Evolutionary conservation across 495 filamentous ascomycete genomes (phyloP), one percentile per base, ranked within the genome.

Genomic region (Xylaria flabelliformis): DNA sequence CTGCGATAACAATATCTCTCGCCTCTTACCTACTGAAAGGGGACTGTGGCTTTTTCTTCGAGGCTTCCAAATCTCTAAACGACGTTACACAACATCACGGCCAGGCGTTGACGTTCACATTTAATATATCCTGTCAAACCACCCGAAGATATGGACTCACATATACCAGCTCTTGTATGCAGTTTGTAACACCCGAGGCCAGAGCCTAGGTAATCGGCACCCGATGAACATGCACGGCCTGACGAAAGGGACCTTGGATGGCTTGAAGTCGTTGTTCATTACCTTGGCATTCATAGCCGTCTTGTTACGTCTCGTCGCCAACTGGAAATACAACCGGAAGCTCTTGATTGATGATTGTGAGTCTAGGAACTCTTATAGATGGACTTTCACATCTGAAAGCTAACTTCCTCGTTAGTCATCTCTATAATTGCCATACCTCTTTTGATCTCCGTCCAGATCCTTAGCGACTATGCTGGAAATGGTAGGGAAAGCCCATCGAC

Each of bases 361-460:
- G 68, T 42, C 55, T 4, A 68, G 10, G 13, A 32, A 29, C 26
- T 53, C n/a, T 36, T 17, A 13, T 32, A 8, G 32, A 56, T 5
- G 9, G 1, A 13, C 17, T 26, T 5, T 17, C 29, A 32, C 1
- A 56, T 56, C 53, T 6, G 17, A 39, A 61, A 7, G 12, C 65
- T 67, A 1, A 67, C 55, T 44, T 69, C 26, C 4, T 50, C 29
- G 39, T 42, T 63, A 70, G 68, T 56, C 24, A 71, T 71, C 21
- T 64, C 69, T 19, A 64, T 71, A 64, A n/a, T 32, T 19, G 69
- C 69, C 48, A 71, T 71, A 44, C 69, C 69, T 32, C 64, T 71
- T 13, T 42, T 71, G 13, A 26, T 71, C 59, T 48, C 59, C 8
- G 46, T 64, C 12, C 32, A 61, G 0, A 24, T 56, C 36, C 36